These are phyloP conservation scores for Aristolochia contorta DNA, from an alignment of 164 flowering plant species.

Conservation along the genomic window DNA sequence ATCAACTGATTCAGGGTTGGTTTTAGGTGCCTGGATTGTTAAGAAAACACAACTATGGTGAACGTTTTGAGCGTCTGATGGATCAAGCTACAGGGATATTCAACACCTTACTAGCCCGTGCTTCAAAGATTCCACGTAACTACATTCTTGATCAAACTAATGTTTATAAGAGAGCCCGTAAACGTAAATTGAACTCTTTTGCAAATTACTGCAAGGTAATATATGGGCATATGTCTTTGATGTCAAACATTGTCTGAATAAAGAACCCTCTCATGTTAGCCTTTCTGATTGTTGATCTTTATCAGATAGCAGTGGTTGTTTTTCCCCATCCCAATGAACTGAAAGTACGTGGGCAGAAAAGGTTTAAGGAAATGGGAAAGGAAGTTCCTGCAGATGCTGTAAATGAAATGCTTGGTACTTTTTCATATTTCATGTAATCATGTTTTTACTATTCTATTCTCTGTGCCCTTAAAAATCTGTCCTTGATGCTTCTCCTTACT, in stretches of 20 bases:
- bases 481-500: too few relatives aligned
- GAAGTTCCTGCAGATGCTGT: constrained; percentile 59
- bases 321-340: constrained; percentile 48
- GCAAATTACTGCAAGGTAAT: constrained; percentile 36
- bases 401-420: constrained; percentile 46
- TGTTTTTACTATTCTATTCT: too few relatives aligned
- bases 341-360: constrained; percentile 31
- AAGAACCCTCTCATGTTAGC: neutral
- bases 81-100: constrained; percentile 48
- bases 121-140: constrained; percentile 39
- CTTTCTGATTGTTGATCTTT: neutral
- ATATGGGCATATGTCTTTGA: neutral
- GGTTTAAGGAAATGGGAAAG: constrained; percentile 60
- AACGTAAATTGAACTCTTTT: constrained; percentile 49
- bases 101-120: constrained; percentile 46
- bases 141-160: constrained; percentile 63
- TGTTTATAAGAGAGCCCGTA: constrained; percentile 61
- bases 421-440: neutral
- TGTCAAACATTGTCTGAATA: too few relatives aligned
- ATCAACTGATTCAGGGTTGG: too few relatives aligned
- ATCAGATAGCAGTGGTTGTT: constrained; percentile 50
- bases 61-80: constrained; percentile 51
- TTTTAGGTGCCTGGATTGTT: constrained; percentile 50
- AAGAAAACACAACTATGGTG: constrained; percentile 52
- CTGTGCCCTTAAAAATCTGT: too few relatives aligned